Percentiles rank a stretch among this genome's conserved stretches.
Evolutionary conservation across 2,329 filamentous ascomycete species (phyloP).

Genomic region (Fusarium sp.): DNA sequence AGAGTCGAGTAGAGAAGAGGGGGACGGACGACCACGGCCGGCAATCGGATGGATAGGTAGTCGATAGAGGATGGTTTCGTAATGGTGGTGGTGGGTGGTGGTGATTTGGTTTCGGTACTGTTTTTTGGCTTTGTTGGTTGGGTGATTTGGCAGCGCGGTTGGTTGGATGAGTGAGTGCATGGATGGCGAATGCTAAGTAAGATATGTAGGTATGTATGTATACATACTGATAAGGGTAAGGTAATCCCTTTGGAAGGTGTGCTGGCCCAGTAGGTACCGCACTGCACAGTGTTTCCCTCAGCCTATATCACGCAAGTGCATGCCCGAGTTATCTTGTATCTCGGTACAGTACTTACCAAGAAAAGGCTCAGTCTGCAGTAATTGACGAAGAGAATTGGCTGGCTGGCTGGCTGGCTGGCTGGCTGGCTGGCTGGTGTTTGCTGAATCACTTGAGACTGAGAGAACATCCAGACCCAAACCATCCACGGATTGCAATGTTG

Average conservation of each 20-base stretch:
- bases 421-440: conserved; percentile 7
- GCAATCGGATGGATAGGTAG: conserved; percentile 22
- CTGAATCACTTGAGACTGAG: conserved; percentile 18
- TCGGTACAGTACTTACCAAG: background rate
- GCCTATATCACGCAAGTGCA: conserved; percentile 1
- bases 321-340: background rate
- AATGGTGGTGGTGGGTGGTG: conserved; percentile 19
- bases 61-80: conserved; percentile 13
- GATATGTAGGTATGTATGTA: conserved; percentile 9
- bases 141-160: conserved; percentile 3
- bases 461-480: conserved; percentile 18
- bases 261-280: background rate
- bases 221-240: conserved; percentile 37
- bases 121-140: conserved; percentile 25
- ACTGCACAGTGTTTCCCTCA: conserved; percentile 13
- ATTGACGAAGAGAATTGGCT: conserved; percentile 15
- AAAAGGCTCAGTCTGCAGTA: background rate
- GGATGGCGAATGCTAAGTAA: conserved; percentile 35
- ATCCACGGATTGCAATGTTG: conserved; percentile 20
- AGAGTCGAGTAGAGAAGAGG: conserved; percentile 25
- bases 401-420: conserved; percentile 4
- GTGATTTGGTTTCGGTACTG: conserved; percentile 34
- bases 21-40: conserved; percentile 29
- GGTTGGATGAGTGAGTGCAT: background rate
- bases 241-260: background rate